Evolutionary conservation across 2,329 filamentous ascomycete genomes (phyloP), one percentile per base, ranked within the genome.

Genomic region (Apiospora aurea): DNA sequence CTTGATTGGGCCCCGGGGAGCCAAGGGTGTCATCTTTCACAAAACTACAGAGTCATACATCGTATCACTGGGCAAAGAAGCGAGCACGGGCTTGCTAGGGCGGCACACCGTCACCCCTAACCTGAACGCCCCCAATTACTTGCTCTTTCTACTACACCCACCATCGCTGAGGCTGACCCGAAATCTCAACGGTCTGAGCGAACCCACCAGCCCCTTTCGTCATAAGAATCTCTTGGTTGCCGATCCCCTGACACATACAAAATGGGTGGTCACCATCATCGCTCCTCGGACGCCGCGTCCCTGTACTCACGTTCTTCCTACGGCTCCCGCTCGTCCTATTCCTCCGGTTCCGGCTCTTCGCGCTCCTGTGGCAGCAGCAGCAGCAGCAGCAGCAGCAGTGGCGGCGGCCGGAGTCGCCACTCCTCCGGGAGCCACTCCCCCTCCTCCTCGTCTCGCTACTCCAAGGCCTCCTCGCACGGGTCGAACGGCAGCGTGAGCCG

Each of bases 401-500:
- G 51, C 26, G 6, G 24, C 21, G 53, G 29, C 53, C 16, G 53
- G 10, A 64, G 57, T 16, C 41, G 46, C 29, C 67, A 47, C 21
- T 68, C 66, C 41, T 68, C 66, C n/a, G 41, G 41, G 34, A 7
- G 34, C 18, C 34, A 41, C 18, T 64, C 68, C 5, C 10, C 29
- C 51, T 67, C 71, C 6, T 21, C 51, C 29, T 46, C 70, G 18
- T 47, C 34, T 24, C 41, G 71, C 53, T 51, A 26, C 41, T 66
- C 67, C 16, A 14, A 24, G 34, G 44, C 43, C 18, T 70, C 43
- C 18, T 70, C 51, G 24, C 26, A 29, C 5, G 46, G 38, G 16
- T 69, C 70, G n/a, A 14, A 10, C 21, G 24, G 61, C 70, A 78
- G 77, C 68, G 79, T 81, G 7, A 79, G 76, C 21, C 78, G 79